Conservation (phyloP, 2,329 filamentous ascomycete species). For the Calycina marina region DNA sequence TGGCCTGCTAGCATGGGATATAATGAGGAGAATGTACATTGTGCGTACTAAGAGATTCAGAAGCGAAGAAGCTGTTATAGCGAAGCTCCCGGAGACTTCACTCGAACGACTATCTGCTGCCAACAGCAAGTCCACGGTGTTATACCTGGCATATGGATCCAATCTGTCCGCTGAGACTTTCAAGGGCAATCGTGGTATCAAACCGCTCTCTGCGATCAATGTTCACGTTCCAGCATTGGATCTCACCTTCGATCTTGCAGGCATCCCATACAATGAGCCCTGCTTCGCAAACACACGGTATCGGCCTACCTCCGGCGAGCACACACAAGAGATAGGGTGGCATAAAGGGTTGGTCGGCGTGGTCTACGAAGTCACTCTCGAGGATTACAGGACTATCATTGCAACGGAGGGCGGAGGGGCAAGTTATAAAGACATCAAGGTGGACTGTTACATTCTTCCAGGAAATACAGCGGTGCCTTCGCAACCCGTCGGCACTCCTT, state of each 20-base stretch:
- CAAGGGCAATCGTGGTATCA: conserved; percentile 60
- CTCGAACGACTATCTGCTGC: too few relatives aligned
- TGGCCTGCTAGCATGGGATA: too few relatives aligned
- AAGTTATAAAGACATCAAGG: conserved; percentile 70
- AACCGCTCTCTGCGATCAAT: conserved; percentile 65
- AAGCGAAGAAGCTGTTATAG: too few relatives aligned
- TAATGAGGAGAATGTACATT: too few relatives aligned
- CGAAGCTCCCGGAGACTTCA: too few relatives aligned
- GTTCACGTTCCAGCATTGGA: conserved; percentile 67
- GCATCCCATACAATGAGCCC: conserved; percentile 74
- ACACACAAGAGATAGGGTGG: conserved; percentile 48
- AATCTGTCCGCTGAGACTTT: conserved; percentile 77
- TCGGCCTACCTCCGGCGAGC: conserved; percentile 26
- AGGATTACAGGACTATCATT: conserved; percentile 76
- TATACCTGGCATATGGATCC: conserved; percentile 84
- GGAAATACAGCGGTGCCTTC: conserved; percentile 45
- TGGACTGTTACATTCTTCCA: conserved; percentile 61
- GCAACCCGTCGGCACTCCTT: conserved; percentile 45
- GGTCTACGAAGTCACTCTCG: conserved; percentile 80
- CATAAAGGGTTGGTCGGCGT: conserved; percentile 76
- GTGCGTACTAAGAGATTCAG: too few relatives aligned
- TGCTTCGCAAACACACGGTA: conserved; percentile 77
- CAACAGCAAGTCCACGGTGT: too few relatives aligned
- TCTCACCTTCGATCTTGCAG: conserved; percentile 74
- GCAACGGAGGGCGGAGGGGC: conserved; percentile 79